Evolutionary conservation across 148 eudicot genomes (phyloP).

Genomic region (Chenopodium suecicum): DNA sequence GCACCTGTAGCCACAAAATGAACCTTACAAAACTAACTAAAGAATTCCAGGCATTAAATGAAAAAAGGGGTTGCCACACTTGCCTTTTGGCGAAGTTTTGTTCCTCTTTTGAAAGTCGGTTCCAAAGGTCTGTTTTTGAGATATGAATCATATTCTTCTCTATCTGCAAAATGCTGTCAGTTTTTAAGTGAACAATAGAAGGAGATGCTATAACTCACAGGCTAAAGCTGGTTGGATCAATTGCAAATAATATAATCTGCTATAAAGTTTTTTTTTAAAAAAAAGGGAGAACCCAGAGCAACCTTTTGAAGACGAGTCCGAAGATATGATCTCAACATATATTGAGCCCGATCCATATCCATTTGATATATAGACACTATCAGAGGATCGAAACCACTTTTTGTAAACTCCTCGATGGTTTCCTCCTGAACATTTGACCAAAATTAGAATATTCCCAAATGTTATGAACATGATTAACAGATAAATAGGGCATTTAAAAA

Average conservation of each 20-base stretch:
- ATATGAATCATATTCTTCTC: slow-evolving; percentile 75
- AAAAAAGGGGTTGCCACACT: neutral
- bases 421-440: slow-evolving; percentile 55
- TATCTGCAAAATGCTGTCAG: slow-evolving; percentile 49
- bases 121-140: slow-evolving; percentile 72
- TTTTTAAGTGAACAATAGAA: slow-evolving; percentile 20
- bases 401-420: slow-evolving; percentile 57
- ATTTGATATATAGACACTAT: slow-evolving; percentile 84
- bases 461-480: neutral
- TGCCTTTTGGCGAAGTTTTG: slow-evolving; percentile 71
- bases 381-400: slow-evolving; percentile 68
- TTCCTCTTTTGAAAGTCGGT: slow-evolving; percentile 71
- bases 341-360: slow-evolving; percentile 82
- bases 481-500: neutral
- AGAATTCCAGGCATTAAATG: neutral
- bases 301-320: slow-evolving; percentile 93
- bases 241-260: neutral
- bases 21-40: slow-evolving; percentile 11
- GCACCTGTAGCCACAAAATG: slow-evolving; percentile 44
- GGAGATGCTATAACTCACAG: neutral
- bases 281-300: neutral
- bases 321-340: slow-evolving; percentile 75
- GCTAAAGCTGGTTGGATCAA: neutral
- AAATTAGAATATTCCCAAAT: neutral
- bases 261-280: neutral